Base-by-base conservation (phyloP, 2,329 filamentous ascomycete species). In the Aspergillus niger region DNA sequence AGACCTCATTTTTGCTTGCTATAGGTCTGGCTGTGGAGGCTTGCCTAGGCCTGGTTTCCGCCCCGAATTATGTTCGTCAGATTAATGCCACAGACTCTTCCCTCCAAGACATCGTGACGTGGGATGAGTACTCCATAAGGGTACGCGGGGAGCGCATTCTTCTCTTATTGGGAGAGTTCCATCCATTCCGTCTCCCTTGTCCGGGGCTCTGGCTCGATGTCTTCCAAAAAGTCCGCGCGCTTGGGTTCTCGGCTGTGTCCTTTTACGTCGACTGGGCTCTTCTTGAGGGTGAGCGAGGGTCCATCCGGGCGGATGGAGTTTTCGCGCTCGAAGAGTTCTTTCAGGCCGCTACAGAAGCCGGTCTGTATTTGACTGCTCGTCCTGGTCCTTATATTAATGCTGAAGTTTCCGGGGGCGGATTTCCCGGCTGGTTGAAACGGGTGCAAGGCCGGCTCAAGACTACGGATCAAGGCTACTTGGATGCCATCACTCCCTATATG, bases 381-480 rank as follows among this genome's bases (percentile, higher is more conserved):
- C 76, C 82, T 0, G 83, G 83, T 0, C 82, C 82, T 0, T 84
- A 84, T 63, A 77, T 72, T 61, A 84, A 84, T 64, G 83, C 79
- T 1, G 83, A 85, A 60, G 81, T 80, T 0, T 82, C 77, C 54
- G 82, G 74, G 5, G 81, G 80, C 5, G 81, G 81, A 0, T 72
- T 79, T 15, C 76, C 80, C 0, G 66, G 81, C 0, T 83, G 80
- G 79, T 77, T 77, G 1, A 8, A 80, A 82, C 67, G 81, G 80
- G 2, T 80, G 78, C 61, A 72, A 79, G 58, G 81, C 81, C 2
- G 10, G 1, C 24, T 49, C 44, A 49, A 49, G 74, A 65, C 24
- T 70, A 78, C 28, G 47, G 85, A 85, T 17, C 76, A 81, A 0
- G 85, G 82, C 8, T 93, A 85, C 63, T 76, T 91, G 5, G 77